These are phyloP conservation scores for Lecanicillium sp. DNA, from an alignment of 2,329 filamentous ascomycete genomes.

Conservation along the genomic window DNA sequence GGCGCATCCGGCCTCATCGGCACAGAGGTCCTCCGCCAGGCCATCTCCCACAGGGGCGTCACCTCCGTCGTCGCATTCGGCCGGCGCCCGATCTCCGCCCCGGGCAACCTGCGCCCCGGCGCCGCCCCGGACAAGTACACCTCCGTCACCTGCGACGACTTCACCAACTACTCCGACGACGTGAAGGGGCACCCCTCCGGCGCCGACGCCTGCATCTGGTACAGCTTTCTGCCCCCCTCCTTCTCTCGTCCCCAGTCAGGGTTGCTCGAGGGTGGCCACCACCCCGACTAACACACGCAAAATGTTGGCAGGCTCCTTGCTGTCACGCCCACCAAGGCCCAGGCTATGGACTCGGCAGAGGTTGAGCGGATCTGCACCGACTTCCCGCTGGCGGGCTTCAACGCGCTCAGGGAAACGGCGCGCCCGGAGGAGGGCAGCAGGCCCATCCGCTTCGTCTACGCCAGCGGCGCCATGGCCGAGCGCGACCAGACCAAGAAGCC, in stretches of 20 bases:
- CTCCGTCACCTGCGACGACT: slow-evolving; percentile 34
- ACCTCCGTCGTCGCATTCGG: slow-evolving; percentile 36
- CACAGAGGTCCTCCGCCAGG: slow-evolving; percentile 38
- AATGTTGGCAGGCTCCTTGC: slow-evolving; percentile 33
- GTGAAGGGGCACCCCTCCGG: slow-evolving; percentile 33
- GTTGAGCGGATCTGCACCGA: slow-evolving; percentile 36
- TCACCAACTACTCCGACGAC: slow-evolving; percentile 33
- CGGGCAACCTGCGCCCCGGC: slow-evolving; percentile 18
- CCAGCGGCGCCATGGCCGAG: slow-evolving; percentile 39
- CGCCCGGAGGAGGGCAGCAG: slow-evolving; percentile 16
- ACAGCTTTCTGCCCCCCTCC: background rate
- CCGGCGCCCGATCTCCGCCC: slow-evolving; percentile 29
- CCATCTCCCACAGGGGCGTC: slow-evolving; percentile 29
- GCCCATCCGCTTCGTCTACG: slow-evolving; percentile 43
- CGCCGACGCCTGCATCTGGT: slow-evolving; percentile 40
- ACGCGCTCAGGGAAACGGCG: slow-evolving; percentile 29
- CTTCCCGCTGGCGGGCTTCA: slow-evolving; percentile 24
- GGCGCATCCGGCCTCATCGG: slow-evolving; percentile 39
- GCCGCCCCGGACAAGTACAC: slow-evolving; percentile 32
- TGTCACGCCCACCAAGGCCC: slow-evolving; percentile 33
- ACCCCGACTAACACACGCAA: background rate
- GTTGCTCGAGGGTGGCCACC: background rate
- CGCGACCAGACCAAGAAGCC: slow-evolving; percentile 41
- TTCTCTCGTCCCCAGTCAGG: background rate
- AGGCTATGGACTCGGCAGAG: slow-evolving; percentile 27